Conservation (phyloP, 164 flowering plant genomes). For the Tinospora cordifolia region DNA sequence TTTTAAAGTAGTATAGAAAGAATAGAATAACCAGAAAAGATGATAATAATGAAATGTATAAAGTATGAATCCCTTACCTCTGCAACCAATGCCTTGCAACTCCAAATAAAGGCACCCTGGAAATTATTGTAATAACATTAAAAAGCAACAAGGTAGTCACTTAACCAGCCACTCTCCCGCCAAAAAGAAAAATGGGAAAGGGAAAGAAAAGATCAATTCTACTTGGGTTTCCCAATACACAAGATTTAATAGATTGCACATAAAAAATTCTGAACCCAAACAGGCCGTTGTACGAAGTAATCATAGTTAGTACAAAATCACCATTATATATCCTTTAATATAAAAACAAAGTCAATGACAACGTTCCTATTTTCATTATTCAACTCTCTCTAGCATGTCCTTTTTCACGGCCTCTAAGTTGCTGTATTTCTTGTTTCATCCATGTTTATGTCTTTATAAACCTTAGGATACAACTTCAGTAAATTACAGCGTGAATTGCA, state of each 20-base stretch:
- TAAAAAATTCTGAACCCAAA: neutral
- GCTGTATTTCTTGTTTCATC: no score
- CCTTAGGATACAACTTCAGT: no score
- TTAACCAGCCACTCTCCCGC: neutral
- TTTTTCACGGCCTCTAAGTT: neutral
- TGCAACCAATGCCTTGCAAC: constrained; percentile 73
- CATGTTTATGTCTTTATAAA: no score
- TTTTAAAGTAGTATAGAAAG: neutral
- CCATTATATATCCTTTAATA: neutral
- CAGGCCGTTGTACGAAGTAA: neutral
- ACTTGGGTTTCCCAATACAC: neutral
- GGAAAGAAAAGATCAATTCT: neutral
- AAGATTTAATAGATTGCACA: neutral
- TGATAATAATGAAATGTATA: constrained; percentile 2
- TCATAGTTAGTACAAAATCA: neutral
- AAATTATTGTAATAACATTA: constrained; percentile 4
- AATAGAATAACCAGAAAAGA: neutral
- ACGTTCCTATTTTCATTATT: no score
- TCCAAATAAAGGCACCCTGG: constrained; percentile 96
- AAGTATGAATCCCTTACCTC: constrained; percentile 49
- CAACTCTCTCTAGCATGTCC: neutral
- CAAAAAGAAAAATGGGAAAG: neutral
- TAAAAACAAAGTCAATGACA: neutral
- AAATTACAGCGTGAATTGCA: no score
- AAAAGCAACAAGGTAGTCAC: neutral